These are phyloP conservation scores for Aspergillus novoparasiticus DNA, from an alignment of 2,329 filamentous ascomycete species.

Conservation along the genomic window DNA sequence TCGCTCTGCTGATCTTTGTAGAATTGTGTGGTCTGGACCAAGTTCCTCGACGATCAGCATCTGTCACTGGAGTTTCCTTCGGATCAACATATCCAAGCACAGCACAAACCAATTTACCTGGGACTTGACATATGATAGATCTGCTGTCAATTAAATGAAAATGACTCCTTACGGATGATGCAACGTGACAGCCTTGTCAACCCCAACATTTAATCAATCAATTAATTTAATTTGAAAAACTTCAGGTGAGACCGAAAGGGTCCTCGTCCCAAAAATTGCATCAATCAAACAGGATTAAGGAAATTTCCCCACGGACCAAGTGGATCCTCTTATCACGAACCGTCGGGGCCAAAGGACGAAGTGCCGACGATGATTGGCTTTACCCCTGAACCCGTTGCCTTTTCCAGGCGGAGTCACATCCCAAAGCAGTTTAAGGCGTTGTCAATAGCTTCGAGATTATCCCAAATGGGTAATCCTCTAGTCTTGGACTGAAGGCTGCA, in stretches of 20 bases:
- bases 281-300: neutral
- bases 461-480: constrained; percentile 13
- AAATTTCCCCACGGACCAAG: constrained; percentile 7
- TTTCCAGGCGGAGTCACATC: neutral
- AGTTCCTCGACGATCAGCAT: neutral
- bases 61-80: neutral
- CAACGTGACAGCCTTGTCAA: neutral
- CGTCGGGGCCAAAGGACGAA: constrained; percentile 9
- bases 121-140: neutral
- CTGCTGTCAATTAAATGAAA: neutral
- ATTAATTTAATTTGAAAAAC: neutral
- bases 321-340: constrained; percentile 20
- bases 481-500: neutral
- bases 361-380: constrained; percentile 13
- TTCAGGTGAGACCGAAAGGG: neutral
- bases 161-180: neutral
- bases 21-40: neutral
- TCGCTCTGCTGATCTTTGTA: neutral
- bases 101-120: neutral
- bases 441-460: constrained; percentile 19
- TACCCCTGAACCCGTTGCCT: constrained; percentile 9
- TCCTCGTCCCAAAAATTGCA: neutral
- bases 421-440: constrained; percentile 9
- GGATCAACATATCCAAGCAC: neutral
- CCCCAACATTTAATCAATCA: neutral